A percentile compares a stretch with the other conserved stretches of the same genome.
phyloP scores from a whole-genome alignment of 1,284 basidiomycete genomes.

The Blastosporella zonata region DNA sequence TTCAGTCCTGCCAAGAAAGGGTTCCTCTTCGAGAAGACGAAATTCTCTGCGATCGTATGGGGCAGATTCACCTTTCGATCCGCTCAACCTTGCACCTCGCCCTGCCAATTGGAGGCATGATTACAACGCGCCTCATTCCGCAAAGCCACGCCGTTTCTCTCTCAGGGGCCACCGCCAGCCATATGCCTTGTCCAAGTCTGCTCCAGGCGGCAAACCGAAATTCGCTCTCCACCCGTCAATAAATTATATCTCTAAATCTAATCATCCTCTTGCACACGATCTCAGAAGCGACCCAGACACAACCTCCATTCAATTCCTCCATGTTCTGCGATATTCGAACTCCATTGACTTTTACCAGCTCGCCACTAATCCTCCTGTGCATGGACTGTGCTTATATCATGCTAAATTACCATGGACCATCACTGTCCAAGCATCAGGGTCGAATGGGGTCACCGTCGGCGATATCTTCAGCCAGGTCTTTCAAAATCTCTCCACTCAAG shows the following conservation, averaged over 20 bases:
- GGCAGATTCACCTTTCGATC: conserved; percentile 8
- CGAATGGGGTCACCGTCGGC: conserved; percentile 51
- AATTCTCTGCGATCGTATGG: conserved; percentile 1
- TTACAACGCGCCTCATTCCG: conserved; percentile 15
- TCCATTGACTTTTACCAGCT: conserved; percentile 41
- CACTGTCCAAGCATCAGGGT: conserved; percentile 42
- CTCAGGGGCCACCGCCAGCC: neutral
- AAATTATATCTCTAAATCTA: conserved; percentile 7
- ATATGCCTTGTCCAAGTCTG: neutral
- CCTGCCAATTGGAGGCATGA: conserved; percentile 20
- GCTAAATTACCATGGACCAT: conserved; percentile 56
- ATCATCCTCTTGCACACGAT: conserved; percentile 21
- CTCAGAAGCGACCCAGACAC: conserved; percentile 26
- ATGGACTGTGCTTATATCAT: conserved; percentile 48
- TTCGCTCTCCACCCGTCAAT: conserved; percentile 17
- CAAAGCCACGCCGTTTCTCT: conserved; percentile 4
- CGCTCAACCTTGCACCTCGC: conserved; percentile 17
- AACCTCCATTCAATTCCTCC: conserved; percentile 40
- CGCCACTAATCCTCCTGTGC: conserved; percentile 42
- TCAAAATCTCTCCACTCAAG: conserved; percentile 24
- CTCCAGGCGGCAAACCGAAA: neutral
- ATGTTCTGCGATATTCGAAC: conserved; percentile 31
- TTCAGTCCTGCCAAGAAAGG: neutral
- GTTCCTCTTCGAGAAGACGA: neutral
- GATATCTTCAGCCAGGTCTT: conserved; percentile 45